phyloP scores from a whole-genome alignment of 1,139 yeast genomes.

The Suhomyces ambrosiae region DNA sequence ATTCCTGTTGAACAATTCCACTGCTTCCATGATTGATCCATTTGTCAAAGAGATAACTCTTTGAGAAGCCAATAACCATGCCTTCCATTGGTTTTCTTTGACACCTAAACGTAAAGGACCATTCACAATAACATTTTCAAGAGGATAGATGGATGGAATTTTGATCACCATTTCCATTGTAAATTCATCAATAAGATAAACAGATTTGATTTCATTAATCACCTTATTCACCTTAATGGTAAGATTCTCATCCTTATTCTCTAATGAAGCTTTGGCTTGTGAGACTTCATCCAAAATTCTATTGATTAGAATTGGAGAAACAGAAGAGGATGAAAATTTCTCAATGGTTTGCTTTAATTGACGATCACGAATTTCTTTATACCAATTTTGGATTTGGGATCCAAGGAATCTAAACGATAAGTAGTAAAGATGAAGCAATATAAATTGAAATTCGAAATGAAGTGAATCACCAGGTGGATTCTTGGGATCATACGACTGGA shows the following conservation, averaged over 20 bases:
- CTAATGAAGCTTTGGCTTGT: conserved; percentile 38
- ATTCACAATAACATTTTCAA: conserved; percentile 68
- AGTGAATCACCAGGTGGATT: conserved; percentile 24
- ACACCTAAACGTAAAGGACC: conserved; percentile 87
- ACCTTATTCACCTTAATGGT: conserved; percentile 62
- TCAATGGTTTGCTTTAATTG: conserved; percentile 62
- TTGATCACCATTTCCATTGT: conserved; percentile 76
- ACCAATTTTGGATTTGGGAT: conserved; percentile 74
- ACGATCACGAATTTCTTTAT: conserved; percentile 57
- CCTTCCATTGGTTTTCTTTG: conserved; percentile 90
- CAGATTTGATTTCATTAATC: conserved; percentile 71
- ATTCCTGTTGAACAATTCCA: conserved; percentile 79
- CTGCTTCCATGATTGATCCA: conserved; percentile 80
- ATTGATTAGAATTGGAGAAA: conserved; percentile 66
- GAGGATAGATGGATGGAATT: conserved; percentile 74
- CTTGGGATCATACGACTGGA: conserved; percentile 23
- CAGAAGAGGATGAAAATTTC: conserved; percentile 56
- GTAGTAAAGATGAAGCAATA: conserved; percentile 59
- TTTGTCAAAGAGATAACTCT: conserved; percentile 71
- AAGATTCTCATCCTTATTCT: conserved; percentile 55
- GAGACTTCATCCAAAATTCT: conserved; percentile 60
- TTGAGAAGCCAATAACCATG: conserved; percentile 92
- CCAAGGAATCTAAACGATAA: conserved; percentile 62
- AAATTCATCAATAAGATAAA: conserved; percentile 84
- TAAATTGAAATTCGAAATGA: conserved; percentile 31